These are phyloP conservation scores for Penicillium janthinellum DNA, from an alignment of 2,329 filamentous ascomycete species.

Conservation along the genomic window DNA sequence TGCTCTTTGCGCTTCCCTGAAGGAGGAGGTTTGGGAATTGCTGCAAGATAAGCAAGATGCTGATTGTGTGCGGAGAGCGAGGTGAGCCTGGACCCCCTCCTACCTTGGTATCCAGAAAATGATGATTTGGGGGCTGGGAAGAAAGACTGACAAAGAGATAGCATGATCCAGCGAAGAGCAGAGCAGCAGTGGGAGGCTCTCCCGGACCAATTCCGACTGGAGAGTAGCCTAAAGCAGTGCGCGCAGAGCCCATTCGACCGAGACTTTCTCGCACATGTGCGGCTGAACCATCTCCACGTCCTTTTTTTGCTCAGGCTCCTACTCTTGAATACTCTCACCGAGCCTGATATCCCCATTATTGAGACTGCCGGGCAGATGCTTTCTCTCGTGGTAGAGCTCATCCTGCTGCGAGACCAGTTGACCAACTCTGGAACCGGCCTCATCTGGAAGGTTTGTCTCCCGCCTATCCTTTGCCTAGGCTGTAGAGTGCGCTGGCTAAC, in stretches of 20 bases:
- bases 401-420: constrained; percentile 30
- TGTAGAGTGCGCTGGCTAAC: neutral
- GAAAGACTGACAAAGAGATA: constrained; percentile 22
- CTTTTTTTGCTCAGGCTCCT: constrained; percentile 30
- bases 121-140: neutral
- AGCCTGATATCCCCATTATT: constrained; percentile 28
- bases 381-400: constrained; percentile 29
- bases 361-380: constrained; percentile 33
- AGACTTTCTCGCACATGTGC: constrained; percentile 30
- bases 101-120: neutral
- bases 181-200: constrained; percentile 25
- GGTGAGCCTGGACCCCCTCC: constrained; percentile 7
- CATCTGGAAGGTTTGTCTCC: constrained; percentile 30
- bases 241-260: constrained; percentile 25
- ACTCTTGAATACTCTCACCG: constrained; percentile 26
- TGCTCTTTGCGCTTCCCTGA: constrained; percentile 30
- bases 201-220: constrained; percentile 27
- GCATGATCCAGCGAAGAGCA: constrained; percentile 25
- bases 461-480: neutral
- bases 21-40: constrained; percentile 32
- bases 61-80: constrained; percentile 19
- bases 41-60: constrained; percentile 28
- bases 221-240: constrained; percentile 25
- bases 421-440: constrained; percentile 32
- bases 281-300: constrained; percentile 32